Evolutionary conservation across 2,329 filamentous ascomycete species (phyloP), one percentile per base, ranked within the genome.

Genomic region (Bretziella fagacearum): DNA sequence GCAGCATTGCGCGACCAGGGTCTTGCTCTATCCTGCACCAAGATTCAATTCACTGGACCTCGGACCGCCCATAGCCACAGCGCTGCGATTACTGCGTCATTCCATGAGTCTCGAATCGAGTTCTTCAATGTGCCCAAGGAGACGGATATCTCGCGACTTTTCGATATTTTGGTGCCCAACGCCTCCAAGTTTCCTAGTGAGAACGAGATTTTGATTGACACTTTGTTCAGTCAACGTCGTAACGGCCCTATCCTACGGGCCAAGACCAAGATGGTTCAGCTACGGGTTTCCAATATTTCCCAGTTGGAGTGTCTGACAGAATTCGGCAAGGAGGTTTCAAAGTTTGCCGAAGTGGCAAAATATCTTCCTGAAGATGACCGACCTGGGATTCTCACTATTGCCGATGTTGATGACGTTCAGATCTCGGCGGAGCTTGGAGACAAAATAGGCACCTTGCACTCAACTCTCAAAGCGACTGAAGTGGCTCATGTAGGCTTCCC

Each of bases 321-420:
- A 8, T 70, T 98, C 6, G 79, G 74, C 1, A 79, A 83, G 53
- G 91, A 98, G 56, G 60, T 96, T 42, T 71, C 80, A 4, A 84
- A 82, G 54, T 67, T 98, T 4, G 84, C 86, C 0, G 87, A 79
- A 0, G 85, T 98, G 22, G 75, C 89, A 5, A 96, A 95, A 58
- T 96, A 96, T 59, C 69, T 98, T 2, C 89, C 91, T 0, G 89
- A 98, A 55, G 91, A 98, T 60, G 89, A 98, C 55, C 75, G 87
- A 1, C 91, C 91, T 2, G 91, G 91, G 0, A 67, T 96, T 17
- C 67, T 98, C 30, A 86, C 80, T 0, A 66, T 98, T 30, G 68
- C 72, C 1, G 67, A 76, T 25, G 60, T 95, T 46, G 73, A 77
- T 45, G 74, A 77, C 15, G 55, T 84, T 5, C 70, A 79, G 23